Base-by-base conservation (phyloP, 257 asterid species). In the Solanum corneliomulleri region DNA sequence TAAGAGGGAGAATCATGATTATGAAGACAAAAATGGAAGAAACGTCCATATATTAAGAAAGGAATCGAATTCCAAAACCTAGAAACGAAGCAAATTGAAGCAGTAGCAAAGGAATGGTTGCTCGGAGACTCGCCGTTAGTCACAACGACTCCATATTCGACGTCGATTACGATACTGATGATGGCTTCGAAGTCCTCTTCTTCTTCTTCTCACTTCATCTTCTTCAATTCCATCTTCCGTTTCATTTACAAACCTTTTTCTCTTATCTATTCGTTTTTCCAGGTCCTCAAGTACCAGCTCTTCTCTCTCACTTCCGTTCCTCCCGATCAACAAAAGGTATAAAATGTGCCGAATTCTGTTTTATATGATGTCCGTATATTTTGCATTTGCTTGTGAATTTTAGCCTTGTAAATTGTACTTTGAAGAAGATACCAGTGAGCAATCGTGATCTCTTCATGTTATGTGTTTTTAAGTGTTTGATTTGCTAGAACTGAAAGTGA, bases 321-420 rank as follows among this genome's bases (percentile, higher is more conserved):
- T 88, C 99, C 99, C 23, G 98, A 94, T 88, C 95, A 94, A 58
- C 99, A 96, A 87, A 94, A 95, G 98, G 98, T 95, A 69, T 18
- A 7, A 52, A 7, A 9, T 78, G 25, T 16, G 41, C 18, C 18
- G 25, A 78, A 31, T 52, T 52, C 23, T 56, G 64, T 56, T 56
- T 56, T 56, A 1, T 56, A 7, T 56, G 20, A 7, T 56, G 64
- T 56, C 64, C 64, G 64, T n/a, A 7, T 7, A 56, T 6, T 56
- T 33, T 21, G 16, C 39, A n/a, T 60, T 13, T 16, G 35, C 13
- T n/a, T n/a, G 35, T 42, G 8, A 13, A 8, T 62, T 64, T 47
- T 21, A 49, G 45, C 86, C 9, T 41, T 7, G 13, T 33, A 39
- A n/a, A 60, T 88, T 47, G 64, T 52, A 66, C 21, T 77, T 23